Percentiles rank a stretch among this genome's conserved stretches.
These are phyloP conservation scores for Nyctanthes arbortristis DNA, from an alignment of 257 asterid genomes.

Conservation along the genomic window DNA sequence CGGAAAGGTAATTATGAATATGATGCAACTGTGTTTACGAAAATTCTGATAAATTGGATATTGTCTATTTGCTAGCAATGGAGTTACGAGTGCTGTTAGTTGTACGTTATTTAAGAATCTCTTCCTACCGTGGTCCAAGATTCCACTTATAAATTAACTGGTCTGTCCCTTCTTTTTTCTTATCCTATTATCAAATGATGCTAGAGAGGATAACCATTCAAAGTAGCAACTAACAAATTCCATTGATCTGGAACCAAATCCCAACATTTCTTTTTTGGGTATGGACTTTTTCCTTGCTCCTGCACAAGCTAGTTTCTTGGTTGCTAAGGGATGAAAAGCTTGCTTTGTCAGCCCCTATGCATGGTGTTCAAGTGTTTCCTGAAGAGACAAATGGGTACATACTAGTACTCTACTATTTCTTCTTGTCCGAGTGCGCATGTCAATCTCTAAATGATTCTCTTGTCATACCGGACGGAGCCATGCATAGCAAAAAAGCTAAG, in stretches of 20 bases:
- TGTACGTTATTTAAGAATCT: too few relatives aligned
- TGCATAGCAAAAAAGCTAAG: too few relatives aligned
- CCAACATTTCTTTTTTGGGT: background rate
- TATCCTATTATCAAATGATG: too few relatives aligned
- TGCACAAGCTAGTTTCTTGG: background rate
- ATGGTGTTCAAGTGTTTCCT: background rate
- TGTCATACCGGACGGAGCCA: background rate
- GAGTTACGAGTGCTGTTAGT: too few relatives aligned
- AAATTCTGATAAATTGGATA: background rate
- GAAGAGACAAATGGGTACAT: background rate
- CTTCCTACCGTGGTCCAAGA: too few relatives aligned
- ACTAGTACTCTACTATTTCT: background rate
- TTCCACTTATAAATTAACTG: too few relatives aligned
- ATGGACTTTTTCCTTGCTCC: background rate
- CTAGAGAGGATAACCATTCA: background rate
- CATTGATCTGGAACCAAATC: background rate
- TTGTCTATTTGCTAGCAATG: too few relatives aligned
- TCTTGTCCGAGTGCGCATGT: background rate
- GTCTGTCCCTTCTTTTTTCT: too few relatives aligned
- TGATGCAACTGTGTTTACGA: background rate
- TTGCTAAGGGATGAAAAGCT: background rate
- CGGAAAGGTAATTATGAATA: slow-evolving; percentile 58
- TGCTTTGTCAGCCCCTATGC: background rate
- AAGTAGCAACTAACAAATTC: background rate
- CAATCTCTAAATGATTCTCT: background rate